phyloP scores from a whole-genome alignment of 352 stramenopile genomes.

The Globisporangium takayamanum region DNA sequence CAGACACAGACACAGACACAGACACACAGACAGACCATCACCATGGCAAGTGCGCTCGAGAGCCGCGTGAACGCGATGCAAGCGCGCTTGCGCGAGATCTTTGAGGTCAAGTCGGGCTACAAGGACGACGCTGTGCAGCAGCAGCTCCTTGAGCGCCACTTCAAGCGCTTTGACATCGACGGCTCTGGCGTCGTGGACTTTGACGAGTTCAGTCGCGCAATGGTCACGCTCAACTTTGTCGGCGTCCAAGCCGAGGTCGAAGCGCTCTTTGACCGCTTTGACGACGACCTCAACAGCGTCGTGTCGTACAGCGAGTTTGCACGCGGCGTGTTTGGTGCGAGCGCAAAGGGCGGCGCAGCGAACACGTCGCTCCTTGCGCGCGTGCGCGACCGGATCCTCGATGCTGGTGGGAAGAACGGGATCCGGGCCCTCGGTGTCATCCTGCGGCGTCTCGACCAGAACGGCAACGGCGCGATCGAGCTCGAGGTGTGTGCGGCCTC shows the following conservation, averaged over 20 bases:
- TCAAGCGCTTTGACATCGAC: slow-evolving; percentile 73
- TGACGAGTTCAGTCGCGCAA: slow-evolving; percentile 84
- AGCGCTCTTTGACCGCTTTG: slow-evolving; percentile 85
- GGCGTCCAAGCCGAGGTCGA: slow-evolving; percentile 82
- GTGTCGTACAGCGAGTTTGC: slow-evolving; percentile 79
- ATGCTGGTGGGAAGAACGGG: slow-evolving; percentile 63
- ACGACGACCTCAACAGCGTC: slow-evolving; percentile 71
- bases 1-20: no score
- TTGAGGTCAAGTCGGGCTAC: slow-evolving; percentile 73
- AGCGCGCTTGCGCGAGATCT: slow-evolving; percentile 45
- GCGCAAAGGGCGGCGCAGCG: background rate
- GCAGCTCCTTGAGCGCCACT: slow-evolving; percentile 57
- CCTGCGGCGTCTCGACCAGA: slow-evolving; percentile 72
- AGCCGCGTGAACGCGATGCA: slow-evolving; percentile 46
- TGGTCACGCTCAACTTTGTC: slow-evolving; percentile 86
- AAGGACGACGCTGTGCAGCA: slow-evolving; percentile 44
- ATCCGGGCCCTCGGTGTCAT: slow-evolving; percentile 64
- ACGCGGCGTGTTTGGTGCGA: slow-evolving; percentile 32
- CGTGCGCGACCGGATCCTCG: slow-evolving; percentile 48
- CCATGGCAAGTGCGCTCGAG: slow-evolving; percentile 10
- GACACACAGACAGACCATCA: no score
- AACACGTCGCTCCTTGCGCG: slow-evolving; percentile 30
- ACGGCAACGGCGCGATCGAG: slow-evolving; percentile 67
- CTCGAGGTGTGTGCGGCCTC: slow-evolving; percentile 26
- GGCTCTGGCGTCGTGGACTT: slow-evolving; percentile 71